A percentile compares a stretch with the other conserved stretches of the same genome.
phyloP scores from a whole-genome alignment of 2,329 filamentous ascomycete species.

The Xylariaceae sp. region DNA sequence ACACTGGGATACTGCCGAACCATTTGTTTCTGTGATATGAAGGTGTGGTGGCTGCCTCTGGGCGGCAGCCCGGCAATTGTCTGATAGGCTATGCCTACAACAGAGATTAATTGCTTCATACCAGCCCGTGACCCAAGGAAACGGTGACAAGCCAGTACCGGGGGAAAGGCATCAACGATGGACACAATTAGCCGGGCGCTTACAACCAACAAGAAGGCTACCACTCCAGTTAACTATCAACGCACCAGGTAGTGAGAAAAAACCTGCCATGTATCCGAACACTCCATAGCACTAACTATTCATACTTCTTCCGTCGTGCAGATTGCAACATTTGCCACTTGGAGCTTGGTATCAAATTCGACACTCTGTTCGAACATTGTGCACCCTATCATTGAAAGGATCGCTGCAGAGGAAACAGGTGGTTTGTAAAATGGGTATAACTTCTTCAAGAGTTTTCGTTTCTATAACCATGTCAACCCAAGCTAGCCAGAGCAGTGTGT shows the following conservation, averaged over 20 bases:
- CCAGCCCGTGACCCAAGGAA: slow-evolving; percentile 7
- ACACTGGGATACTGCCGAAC: slow-evolving; percentile 15
- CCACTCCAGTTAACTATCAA: neutral
- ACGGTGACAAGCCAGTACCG: neutral
- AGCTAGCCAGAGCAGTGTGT: no score
- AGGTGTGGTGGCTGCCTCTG: slow-evolving; percentile 2
- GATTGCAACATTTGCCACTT: neutral
- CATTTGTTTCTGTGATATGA: neutral
- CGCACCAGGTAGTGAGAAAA: neutral
- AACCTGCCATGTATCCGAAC: neutral
- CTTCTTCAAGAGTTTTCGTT: neutral
- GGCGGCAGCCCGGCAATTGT: slow-evolving; percentile 19
- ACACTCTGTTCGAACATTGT: neutral
- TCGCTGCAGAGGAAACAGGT: no score
- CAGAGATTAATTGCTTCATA: slow-evolving; percentile 25
- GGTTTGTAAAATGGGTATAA: no score
- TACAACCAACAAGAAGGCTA: slow-evolving; percentile 4
- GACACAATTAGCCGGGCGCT: slow-evolving; percentile 26
- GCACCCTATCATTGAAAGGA: neutral
- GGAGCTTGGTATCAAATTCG: neutral
- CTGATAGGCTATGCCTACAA: slow-evolving; percentile 22
- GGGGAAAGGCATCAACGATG: slow-evolving; percentile 13
- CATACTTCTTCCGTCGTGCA: neutral
- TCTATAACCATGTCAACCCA: neutral
- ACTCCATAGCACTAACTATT: neutral